Percentiles rank a stretch among this genome's conserved stretches.
phyloP scores from a whole-genome alignment of 2,329 filamentous ascomycete genomes.

The Gaeumannomyces tritici region DNA sequence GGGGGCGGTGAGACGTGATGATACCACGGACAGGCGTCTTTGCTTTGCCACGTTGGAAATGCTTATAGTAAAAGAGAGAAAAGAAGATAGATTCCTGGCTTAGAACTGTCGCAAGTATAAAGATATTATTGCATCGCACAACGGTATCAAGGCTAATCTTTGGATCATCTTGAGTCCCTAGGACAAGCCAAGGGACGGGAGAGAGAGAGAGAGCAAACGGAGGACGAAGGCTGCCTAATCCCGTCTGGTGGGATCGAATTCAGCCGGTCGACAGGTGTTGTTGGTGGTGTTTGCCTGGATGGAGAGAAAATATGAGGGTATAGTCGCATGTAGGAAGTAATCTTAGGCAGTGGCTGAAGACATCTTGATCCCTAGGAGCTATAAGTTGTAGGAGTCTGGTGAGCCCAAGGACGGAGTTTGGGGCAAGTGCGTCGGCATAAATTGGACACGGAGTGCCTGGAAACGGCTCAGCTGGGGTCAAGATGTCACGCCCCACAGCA shows the following conservation, averaged over 20 bases:
- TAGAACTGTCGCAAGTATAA: constrained; percentile 1
- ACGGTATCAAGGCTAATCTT: constrained; percentile 20
- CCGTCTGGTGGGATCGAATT: background rate
- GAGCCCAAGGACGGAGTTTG: background rate
- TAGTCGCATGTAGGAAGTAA: background rate
- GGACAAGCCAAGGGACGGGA: background rate
- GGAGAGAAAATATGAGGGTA: background rate
- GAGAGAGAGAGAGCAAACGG: background rate
- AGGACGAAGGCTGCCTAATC: background rate
- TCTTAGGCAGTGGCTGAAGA: background rate
- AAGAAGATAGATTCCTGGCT: background rate
- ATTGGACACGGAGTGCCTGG: background rate
- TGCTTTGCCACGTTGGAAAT: background rate
- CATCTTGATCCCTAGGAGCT: background rate
- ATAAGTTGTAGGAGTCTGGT: background rate
- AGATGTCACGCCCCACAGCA: background rate
- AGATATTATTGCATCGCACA: constrained; percentile 15
- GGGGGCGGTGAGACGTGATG: background rate
- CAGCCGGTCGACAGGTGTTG: background rate
- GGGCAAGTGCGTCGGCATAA: background rate
- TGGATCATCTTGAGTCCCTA: constrained; percentile 26
- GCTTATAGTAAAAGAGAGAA: background rate
- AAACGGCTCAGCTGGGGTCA: background rate
- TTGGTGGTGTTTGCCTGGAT: background rate
- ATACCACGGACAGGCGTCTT: background rate